Percentiles rank a stretch among this genome's conserved stretches.
phyloP scores from a whole-genome alignment of 2,329 filamentous ascomycete species.

The Alternaria viburni region DNA sequence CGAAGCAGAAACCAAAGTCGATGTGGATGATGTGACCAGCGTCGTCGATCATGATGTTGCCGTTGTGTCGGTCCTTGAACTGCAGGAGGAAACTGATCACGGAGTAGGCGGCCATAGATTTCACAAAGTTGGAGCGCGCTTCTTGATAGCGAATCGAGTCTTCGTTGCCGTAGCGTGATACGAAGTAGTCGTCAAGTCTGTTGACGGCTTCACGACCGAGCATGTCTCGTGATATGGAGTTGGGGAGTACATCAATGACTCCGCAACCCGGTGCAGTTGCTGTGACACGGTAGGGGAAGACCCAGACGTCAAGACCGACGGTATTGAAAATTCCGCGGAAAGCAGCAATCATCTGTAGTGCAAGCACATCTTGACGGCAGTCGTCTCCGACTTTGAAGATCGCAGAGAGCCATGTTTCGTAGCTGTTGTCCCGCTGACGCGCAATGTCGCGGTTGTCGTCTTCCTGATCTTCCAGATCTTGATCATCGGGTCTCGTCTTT shows the following conservation, averaged over 20 bases:
- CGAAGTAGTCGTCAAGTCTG: slow-evolving; percentile 96
- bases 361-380: slow-evolving; percentile 94
- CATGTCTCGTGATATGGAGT: slow-evolving; percentile 98
- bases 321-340: slow-evolving; percentile 97
- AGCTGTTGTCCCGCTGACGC: slow-evolving; percentile 58
- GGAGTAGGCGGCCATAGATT: slow-evolving; percentile 98
- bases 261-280: slow-evolving; percentile 96
- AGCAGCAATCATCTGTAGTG: slow-evolving; percentile 95
- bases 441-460: slow-evolving; percentile 41
- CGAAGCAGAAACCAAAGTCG: slow-evolving; percentile 99
- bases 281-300: slow-evolving; percentile 96
- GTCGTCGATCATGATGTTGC: slow-evolving; percentile 99
- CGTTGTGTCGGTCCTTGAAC: slow-evolving; percentile 99
- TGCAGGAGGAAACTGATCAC: slow-evolving; percentile 96
- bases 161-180: slow-evolving; percentile 96
- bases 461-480: slow-evolving; percentile 34
- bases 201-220: slow-evolving; percentile 97
- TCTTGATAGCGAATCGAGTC: slow-evolving; percentile 94
- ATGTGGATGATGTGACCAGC: slow-evolving; percentile 97
- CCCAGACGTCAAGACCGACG: slow-evolving; percentile 93
- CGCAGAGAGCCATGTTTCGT: slow-evolving; percentile 98
- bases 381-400: slow-evolving; percentile 99
- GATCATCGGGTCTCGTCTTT: slow-evolving; percentile 67
- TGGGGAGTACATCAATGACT: slow-evolving; percentile 96
- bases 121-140: slow-evolving; percentile 96